Evolutionary conservation across 129 eudicot species (phyloP), one percentile per base, ranked within the genome.

Genomic region (Smallanthus sonchifolius): DNA sequence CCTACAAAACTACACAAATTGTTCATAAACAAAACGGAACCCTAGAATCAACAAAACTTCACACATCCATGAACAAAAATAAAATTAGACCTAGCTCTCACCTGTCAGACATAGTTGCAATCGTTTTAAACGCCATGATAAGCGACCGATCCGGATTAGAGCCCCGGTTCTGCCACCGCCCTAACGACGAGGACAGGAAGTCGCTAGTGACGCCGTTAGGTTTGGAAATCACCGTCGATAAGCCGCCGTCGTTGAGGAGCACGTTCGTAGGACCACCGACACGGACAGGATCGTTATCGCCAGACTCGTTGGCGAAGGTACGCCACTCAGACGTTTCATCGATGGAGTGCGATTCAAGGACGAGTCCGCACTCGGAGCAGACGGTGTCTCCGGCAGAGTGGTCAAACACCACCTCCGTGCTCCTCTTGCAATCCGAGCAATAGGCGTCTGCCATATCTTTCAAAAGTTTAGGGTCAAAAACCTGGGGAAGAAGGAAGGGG

Each of bases 311-410:
- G 5, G 97, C 95, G 74, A 91, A 91, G 15, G 85, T 88, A 3
- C 95, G 77, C 97, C 97, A 91, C 82, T 91, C 97, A 35, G 95
- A 87, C 0, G 91, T 86, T 81, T 91, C 97, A 45, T 91, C 97
- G 47, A 91, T 86, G 5, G 91, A 91, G 56, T 81, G 85, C 6
- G 95, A 84, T 47, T 88, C 97, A 3, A 91, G 84, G 20, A 91
- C 97, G 70, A 91, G 87, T 0, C 97, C 97, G 60, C 95, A 91
- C 82, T 91, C 95, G 42, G 91, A 91, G 62, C 97, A 91, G 54
- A 91, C 89, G 30, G 91, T 86, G 75, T 91, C 97, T 13, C 97
- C 97, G 17, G 97, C 91, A 3, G 89, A 65, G 83, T 87, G 95
- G 55, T 87, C 91, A 83, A 77, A 82, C 24, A 90, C 91, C 34